phyloP scores from a whole-genome alignment of 2,329 filamentous ascomycete genomes.

The Fusarium goolgardi region DNA sequence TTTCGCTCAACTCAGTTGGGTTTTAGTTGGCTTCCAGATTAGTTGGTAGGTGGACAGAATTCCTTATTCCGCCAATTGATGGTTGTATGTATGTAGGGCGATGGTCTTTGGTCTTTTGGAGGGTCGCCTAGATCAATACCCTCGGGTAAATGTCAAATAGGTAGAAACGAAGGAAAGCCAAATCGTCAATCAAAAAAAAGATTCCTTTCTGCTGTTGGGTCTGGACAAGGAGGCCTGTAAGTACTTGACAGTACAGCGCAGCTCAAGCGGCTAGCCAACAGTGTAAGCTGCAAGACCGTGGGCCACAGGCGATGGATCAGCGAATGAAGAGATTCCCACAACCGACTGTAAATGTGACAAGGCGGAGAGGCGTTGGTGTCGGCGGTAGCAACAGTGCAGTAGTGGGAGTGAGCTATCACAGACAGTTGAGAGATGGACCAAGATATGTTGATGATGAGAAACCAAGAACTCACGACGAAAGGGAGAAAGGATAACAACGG shows the following conservation, averaged over 20 bases:
- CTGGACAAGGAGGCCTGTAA: constrained; percentile 30
- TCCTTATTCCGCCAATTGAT: constrained; percentile 31
- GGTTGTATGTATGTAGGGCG: constrained; percentile 2
- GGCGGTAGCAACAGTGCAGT: constrained; percentile 40
- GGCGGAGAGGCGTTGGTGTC: constrained; percentile 38
- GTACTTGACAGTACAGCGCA: constrained; percentile 32
- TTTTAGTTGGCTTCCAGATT: constrained; percentile 31
- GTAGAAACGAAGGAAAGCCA: constrained; percentile 7
- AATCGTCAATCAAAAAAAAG: constrained; percentile 11
- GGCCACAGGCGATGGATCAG: constrained; percentile 42
- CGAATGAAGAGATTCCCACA: constrained; percentile 48
- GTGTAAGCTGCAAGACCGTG: constrained; percentile 46
- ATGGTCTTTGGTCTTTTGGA: constrained; percentile 6
- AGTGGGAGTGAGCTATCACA: constrained; percentile 29
- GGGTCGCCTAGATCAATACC: constrained; percentile 7
- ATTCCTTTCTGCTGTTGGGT: constrained; percentile 19
- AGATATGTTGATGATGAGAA: constrained; percentile 21
- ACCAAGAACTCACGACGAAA: constrained; percentile 8
- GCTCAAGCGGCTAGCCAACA: constrained; percentile 46
- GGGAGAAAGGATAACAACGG: constrained; percentile 27
- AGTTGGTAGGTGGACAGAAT: constrained; percentile 27
- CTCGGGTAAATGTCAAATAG: constrained; percentile 15
- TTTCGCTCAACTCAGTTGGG: constrained; percentile 40
- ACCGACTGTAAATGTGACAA: constrained; percentile 47
- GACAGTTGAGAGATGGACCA: constrained; percentile 5